Base-by-base conservation (phyloP, 2,329 filamentous ascomycete species). In the Penicillium expansum region DNA sequence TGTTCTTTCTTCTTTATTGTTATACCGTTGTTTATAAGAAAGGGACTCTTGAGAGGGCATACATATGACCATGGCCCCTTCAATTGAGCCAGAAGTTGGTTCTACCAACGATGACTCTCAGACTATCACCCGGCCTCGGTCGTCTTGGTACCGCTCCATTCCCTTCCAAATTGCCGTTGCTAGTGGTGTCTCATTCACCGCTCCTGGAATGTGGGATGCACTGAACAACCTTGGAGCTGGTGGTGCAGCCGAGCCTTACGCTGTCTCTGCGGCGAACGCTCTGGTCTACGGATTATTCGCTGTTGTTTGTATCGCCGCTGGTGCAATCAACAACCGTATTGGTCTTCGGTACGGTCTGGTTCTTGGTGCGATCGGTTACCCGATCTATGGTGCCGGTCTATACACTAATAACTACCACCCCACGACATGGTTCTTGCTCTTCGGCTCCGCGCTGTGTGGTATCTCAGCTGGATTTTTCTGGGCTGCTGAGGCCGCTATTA, bases 141-240 rank as follows among this genome's bases (percentile, higher is more conserved):
- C 16, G 11, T 65, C 64, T 18, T 53, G 64, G 39, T 65, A 57
- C 43, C 59, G 64, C 24, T 66, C 64, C 1, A 65, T 66, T n/a
- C 64, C 64, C 10, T 66, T 66, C 48, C 64, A 66, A 39, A 66
- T 66, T 30, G 62, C 64, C 10, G 53, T 66, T 22, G 62, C 62
- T 11, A 64, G 61, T 38, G 64, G 52, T 58, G 64, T 66, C 20
- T 66, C 64, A 0, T 66, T 66, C 49, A 66, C 64, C 5, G 67
- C 67, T 0, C 67, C 67, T 14, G 67, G 67, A 0, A 71, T 83
- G 13, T 83, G 81, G 80, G 82, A 81, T 64, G 81, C 81, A 2
- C 79, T 83, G 77, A 82, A 81, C 61, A 71, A 75, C 8, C 71
- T 81, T 5, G 80, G 81, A 18, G 81, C 80, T 0, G 81, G 80